Evolutionary conservation across 352 stramenopile genomes (phyloP), one percentile per base, ranked within the genome.

Genomic region (Phytopythium chamaehyphon): DNA sequence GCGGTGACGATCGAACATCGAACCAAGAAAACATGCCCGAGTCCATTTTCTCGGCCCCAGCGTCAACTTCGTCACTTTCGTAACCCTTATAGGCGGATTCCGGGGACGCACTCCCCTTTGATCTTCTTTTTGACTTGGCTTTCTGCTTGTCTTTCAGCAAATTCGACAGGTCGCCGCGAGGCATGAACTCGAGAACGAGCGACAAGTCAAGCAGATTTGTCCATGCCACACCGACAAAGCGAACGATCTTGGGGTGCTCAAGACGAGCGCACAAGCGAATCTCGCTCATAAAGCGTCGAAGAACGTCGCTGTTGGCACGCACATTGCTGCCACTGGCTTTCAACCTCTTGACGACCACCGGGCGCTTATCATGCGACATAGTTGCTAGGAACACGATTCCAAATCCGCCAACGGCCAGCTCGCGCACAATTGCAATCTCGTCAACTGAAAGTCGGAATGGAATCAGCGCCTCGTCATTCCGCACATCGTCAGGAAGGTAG

Each of bases 401-500:
- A 55, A 79, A 90, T 23, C 76, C 80, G 9, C 80, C 80, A 10
- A 62, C 70, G 0, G 76, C 76, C 19, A 89, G 45, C 47, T 70
- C 23, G 6, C 71, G 47, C 4, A 61, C 54, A n/a, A 73, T 55
- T 18, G 66, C 51, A 14, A 91, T 66, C 43, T 87, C 75, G 38
- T 71, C 61, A 22, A 75, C 62, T 2, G 73, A 54, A 37, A 91
- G 45, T 10, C 81, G 61, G 33, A 66, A 80, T 26, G 71, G 63
- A 19, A 84, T 47, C 15, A 91, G 61, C 15, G 74, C 47, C 22
- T 85, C 71, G 45, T 91, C 76, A 16, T 68, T 87, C 10, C 81
- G 74, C 12, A 92, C 74, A 46, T 92, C 81, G 50, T 88, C 81
- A 33, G 42, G 57, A 23, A 83, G 55, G 48, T 80, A 80, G 14